phyloP scores from a whole-genome alignment of 2,329 filamentous ascomycete genomes.

The Talaromyces amestolkiae region DNA sequence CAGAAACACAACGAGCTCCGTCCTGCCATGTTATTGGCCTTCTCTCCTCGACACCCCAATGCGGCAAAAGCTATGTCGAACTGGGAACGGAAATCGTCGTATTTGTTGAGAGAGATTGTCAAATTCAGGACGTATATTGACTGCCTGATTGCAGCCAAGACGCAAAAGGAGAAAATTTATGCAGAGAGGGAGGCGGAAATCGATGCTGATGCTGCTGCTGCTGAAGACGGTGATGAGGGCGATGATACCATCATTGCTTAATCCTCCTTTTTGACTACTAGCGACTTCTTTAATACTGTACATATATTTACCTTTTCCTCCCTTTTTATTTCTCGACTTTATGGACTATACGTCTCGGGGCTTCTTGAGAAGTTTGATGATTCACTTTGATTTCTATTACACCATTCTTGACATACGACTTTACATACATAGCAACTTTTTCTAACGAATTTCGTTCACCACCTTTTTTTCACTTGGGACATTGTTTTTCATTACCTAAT shows the following conservation, averaged over 20 bases:
- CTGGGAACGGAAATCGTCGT: constrained; percentile 94
- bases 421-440: neutral
- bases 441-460: neutral
- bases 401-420: neutral
- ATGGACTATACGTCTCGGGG: neutral
- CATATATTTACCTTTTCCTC: neutral
- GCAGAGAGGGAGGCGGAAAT: constrained; percentile 23
- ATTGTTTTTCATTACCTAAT: neutral
- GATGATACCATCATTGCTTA: constrained; percentile 5
- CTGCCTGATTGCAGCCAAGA: constrained; percentile 68
- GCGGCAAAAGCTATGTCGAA: constrained; percentile 83
- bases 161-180: constrained; percentile 69
- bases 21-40: constrained; percentile 82
- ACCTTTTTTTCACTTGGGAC: no score
- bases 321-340: neutral
- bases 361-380: neutral
- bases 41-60: constrained; percentile 80
- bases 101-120: constrained; percentile 88
- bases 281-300: neutral
- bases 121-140: constrained; percentile 97
- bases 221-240: neutral
- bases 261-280: neutral
- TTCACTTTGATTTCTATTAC: neutral
- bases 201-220: neutral
- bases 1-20: constrained; percentile 84